Percentiles rank a stretch among this genome's conserved stretches.
Conservation (phyloP, 106 monocot species). For the Dendrobium nobile region DNA sequence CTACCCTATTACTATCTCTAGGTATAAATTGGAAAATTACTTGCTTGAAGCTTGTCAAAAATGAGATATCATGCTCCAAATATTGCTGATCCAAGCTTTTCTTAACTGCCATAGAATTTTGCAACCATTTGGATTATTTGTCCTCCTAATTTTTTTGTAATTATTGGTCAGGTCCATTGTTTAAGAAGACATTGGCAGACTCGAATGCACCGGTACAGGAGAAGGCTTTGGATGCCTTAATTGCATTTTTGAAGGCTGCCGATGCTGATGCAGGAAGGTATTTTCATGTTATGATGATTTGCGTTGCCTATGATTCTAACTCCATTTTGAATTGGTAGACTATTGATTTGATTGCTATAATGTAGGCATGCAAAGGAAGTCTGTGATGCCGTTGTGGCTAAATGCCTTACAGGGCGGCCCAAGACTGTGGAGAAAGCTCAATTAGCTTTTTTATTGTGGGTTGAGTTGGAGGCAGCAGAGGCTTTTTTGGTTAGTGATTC, state of each 20-base stretch:
- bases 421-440: slow-evolving; percentile 99
- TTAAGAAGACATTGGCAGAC: slow-evolving; percentile 92
- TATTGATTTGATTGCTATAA: not conserved
- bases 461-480: slow-evolving; percentile 90
- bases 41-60: too few relatives aligned
- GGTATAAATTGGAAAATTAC: too few relatives aligned
- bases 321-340: not conserved
- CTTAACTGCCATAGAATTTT: too few relatives aligned
- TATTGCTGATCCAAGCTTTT: too few relatives aligned
- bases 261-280: slow-evolving; percentile 95
- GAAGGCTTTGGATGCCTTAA: slow-evolving; percentile 89
- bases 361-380: slow-evolving; percentile 90
- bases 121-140: not conserved
- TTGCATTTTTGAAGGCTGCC: slow-evolving; percentile 77
- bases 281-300: not conserved
- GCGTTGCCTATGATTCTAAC: not conserved
- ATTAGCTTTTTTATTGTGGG: slow-evolving; percentile 73
- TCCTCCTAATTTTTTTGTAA: not conserved
- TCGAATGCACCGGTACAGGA: slow-evolving; percentile 98
- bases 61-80: too few relatives aligned
- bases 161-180: slow-evolving; percentile 52
- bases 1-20: too few relatives aligned
- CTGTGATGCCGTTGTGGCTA: slow-evolving; percentile 88
- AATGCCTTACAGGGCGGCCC: slow-evolving; percentile 91
- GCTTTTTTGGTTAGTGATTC: slow-evolving; percentile 72